A percentile compares a stretch with the other conserved stretches of the same genome.
These are phyloP conservation scores for Eucalyptus paniculata DNA, from an alignment of 345 rosid species.

Conservation along the genomic window DNA sequence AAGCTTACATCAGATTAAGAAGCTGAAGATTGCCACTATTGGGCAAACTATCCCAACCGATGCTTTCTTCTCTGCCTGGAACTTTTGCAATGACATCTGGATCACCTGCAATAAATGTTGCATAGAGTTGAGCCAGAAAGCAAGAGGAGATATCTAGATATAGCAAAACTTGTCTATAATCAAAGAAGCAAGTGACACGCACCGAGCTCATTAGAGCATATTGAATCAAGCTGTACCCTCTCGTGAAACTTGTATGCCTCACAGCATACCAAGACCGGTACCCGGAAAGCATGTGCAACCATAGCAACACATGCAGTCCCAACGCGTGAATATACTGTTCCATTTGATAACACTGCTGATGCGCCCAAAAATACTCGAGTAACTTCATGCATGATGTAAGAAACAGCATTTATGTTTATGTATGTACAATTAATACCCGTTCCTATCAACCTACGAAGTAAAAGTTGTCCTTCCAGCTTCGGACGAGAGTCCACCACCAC, in stretches of 20 bases:
- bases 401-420: slow-evolving; percentile 80
- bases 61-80: slow-evolving; percentile 52
- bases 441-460: slow-evolving; percentile 81
- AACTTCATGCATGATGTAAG: slow-evolving; percentile 94
- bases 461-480: slow-evolving; percentile 76
- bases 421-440: slow-evolving; percentile 80
- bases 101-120: slow-evolving; percentile 41
- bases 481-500: slow-evolving; percentile 92
- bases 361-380: slow-evolving; percentile 92
- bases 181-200: slow-evolving; percentile 3
- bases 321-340: slow-evolving; percentile 87
- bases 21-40: slow-evolving; percentile 63
- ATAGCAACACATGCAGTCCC: slow-evolving; percentile 96
- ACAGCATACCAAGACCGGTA: slow-evolving; percentile 90
- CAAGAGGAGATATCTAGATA: background rate
- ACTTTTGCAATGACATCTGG: slow-evolving; percentile 78
- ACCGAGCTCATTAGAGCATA: slow-evolving; percentile 96
- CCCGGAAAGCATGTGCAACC: slow-evolving; percentile 80
- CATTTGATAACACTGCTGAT: slow-evolving; percentile 89
- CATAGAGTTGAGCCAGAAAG: background rate
- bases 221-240: slow-evolving; percentile 93
- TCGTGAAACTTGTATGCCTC: slow-evolving; percentile 96
- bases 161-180: background rate
- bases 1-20: slow-evolving; percentile 60
- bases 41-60: slow-evolving; percentile 39